Evolutionary conservation across 2,329 filamentous ascomycete genomes (phyloP).

Genomic region (Orbilia quercus): DNA sequence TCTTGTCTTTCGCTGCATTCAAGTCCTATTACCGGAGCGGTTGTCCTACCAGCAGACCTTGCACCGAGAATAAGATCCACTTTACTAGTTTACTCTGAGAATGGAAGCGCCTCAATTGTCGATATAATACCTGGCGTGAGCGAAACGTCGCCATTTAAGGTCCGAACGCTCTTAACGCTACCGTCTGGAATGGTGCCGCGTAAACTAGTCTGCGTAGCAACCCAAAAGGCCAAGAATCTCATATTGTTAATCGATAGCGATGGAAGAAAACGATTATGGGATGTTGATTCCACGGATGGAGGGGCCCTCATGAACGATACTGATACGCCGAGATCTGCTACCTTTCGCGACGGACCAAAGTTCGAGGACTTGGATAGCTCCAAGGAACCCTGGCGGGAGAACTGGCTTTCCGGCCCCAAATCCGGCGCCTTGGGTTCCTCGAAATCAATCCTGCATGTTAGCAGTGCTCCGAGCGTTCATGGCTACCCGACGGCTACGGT

Average conservation of each 20-base stretch:
- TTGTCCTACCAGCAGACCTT: constrained; percentile 57
- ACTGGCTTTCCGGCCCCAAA: constrained; percentile 23
- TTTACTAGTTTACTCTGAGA: constrained; percentile 57
- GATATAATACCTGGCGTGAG: constrained; percentile 59
- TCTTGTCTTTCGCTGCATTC: constrained; percentile 57
- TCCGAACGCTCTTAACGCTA: constrained; percentile 50
- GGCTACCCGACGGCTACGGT: constrained; percentile 50
- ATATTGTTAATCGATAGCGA: constrained; percentile 43
- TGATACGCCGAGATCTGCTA: constrained; percentile 46
- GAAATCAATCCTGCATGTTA: constrained; percentile 43
- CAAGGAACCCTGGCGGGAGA: constrained; percentile 48
- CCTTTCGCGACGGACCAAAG: constrained; percentile 20
- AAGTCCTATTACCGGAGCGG: constrained; percentile 55
- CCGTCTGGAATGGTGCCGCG: constrained; percentile 46
- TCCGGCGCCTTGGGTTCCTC: constrained; percentile 2
- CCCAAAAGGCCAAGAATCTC: constrained; percentile 58
- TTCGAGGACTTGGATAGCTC: constrained; percentile 44
- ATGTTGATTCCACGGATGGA: constrained; percentile 46
- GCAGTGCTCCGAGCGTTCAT: constrained; percentile 39
- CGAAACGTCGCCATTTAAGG: constrained; percentile 58
- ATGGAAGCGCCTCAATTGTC: constrained; percentile 58
- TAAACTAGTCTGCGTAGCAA: constrained; percentile 55
- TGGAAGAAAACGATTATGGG: constrained; percentile 50
- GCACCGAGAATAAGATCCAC: constrained; percentile 58
- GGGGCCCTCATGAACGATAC: constrained; percentile 26